A percentile compares a stretch with the other conserved stretches of the same genome.
Conservation (phyloP, 225 moss, liverwort and hornwort species). For the Lunularia cruciata region DNA sequence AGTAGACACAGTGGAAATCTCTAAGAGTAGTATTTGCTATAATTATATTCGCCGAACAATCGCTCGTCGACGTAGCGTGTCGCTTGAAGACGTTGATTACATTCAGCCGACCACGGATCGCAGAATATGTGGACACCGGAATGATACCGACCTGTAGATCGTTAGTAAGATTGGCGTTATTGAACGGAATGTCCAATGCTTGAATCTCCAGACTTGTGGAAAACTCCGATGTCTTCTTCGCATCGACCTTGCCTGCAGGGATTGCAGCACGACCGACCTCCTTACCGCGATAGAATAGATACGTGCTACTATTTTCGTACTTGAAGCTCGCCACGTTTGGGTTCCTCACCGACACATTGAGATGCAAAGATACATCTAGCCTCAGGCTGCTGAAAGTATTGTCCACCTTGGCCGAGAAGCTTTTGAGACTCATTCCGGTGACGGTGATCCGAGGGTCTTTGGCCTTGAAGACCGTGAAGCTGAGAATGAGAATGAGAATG, state of each 20-base stretch:
- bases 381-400: constrained; percentile 14
- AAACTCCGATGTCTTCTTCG: constrained; percentile 37
- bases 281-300: constrained; percentile 43
- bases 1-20: constrained; percentile 44
- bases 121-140: constrained; percentile 40
- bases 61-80: constrained; percentile 46
- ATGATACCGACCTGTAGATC: constrained; percentile 42
- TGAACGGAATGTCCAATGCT: constrained; percentile 26
- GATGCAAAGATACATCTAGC: constrained; percentile 41
- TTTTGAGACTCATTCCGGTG: constrained; percentile 43
- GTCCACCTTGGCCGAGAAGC: constrained; percentile 33
- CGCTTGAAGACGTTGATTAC: constrained; percentile 55
- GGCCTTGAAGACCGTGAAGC: constrained; percentile 55
- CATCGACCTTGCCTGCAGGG: constrained; percentile 44
- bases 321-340: constrained; percentile 60
- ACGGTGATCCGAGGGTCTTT: constrained; percentile 51
- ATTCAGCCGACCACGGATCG: constrained; percentile 46
- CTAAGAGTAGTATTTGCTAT: constrained; percentile 40
- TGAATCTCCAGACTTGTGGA: constrained; percentile 36
- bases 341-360: constrained; percentile 51
- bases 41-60: constrained; percentile 44
- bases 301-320: constrained; percentile 54
- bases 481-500: constrained; percentile 43
- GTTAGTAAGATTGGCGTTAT: constrained; percentile 29
- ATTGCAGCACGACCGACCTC: constrained; percentile 50